Conservation (phyloP, 345 rosid genomes). For the Citrus trifoliata region DNA sequence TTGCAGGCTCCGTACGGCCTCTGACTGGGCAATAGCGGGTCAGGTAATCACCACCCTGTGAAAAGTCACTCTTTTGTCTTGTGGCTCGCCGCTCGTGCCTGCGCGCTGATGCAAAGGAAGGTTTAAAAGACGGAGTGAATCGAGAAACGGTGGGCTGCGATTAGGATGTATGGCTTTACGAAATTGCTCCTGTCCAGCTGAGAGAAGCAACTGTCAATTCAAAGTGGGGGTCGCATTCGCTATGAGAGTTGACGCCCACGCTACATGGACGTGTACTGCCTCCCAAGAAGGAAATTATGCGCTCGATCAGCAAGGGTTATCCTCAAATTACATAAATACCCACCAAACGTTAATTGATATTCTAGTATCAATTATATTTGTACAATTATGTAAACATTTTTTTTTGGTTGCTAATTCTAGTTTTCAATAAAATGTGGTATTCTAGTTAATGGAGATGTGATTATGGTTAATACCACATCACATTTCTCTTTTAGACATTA, state of each 20-base stretch:
- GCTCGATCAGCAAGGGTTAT: not conserved
- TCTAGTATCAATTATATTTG: not conserved
- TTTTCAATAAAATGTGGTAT: not conserved
- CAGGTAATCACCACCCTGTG: not conserved
- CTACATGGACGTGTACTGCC: not conserved
- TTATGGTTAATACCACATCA: not conserved
- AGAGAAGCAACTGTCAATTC: not conserved
- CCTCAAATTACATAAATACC: not conserved
- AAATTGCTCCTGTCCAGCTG: not conserved
- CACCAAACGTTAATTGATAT: not conserved
- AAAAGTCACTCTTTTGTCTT: not conserved
- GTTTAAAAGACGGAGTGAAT: slow-evolving; percentile 1
- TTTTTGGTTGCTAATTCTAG: not conserved
- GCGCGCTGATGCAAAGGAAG: not conserved
- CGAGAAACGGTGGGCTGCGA: slow-evolving; percentile 6
- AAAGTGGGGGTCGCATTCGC: not conserved
- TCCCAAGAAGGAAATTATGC: not conserved
- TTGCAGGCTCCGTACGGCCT: not conserved
- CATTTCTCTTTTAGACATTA: not conserved
- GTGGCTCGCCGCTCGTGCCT: not conserved
- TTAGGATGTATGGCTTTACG: not conserved
- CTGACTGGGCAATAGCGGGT: slow-evolving; percentile 12
- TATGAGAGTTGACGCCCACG: not conserved
- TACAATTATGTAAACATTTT: not conserved
- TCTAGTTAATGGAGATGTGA: not conserved